phyloP scores from a whole-genome alignment of 2,329 filamentous ascomycete species.

The Lasiodiplodia hormozganensis region DNA sequence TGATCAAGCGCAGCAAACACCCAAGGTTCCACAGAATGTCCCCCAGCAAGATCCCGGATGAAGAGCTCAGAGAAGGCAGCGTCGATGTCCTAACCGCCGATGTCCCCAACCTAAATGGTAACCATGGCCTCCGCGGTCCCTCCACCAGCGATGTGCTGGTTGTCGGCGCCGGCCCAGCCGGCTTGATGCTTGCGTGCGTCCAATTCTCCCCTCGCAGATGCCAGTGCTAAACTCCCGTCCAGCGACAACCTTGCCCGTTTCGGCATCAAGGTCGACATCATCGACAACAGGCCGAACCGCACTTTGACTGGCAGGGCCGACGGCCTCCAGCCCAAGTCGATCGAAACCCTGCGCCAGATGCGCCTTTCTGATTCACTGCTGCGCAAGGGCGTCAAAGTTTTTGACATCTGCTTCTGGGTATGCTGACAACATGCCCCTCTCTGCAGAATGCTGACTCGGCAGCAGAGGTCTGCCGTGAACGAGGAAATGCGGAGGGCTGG shows the following conservation, averaged over 20 bases:
- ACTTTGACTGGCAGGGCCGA: constrained; percentile 74
- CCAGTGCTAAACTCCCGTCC: constrained; percentile 20
- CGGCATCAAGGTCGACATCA: constrained; percentile 68
- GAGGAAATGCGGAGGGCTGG: constrained; percentile 64
- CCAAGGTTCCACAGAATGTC: constrained; percentile 43
- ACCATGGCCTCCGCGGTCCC: background rate
- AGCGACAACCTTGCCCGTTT: constrained; percentile 67
- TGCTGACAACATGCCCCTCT: background rate
- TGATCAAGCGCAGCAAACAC: constrained; percentile 31
- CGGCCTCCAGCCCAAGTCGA: constrained; percentile 78
- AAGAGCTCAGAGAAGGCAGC: constrained; percentile 39
- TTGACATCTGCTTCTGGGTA: constrained; percentile 78
- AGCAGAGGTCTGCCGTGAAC: constrained; percentile 43
- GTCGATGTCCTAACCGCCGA: constrained; percentile 31
- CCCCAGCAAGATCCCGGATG: constrained; percentile 37
- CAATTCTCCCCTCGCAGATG: background rate
- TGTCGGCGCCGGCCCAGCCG: constrained; percentile 52
- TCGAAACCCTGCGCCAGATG: constrained; percentile 78
- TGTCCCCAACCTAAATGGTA: constrained; percentile 29
- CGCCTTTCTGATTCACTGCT: constrained; percentile 73
- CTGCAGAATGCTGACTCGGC: background rate
- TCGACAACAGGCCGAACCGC: constrained; percentile 73
- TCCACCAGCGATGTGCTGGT: constrained; percentile 50
- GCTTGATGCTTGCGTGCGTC: constrained; percentile 52
- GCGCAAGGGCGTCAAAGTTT: constrained; percentile 71